These are phyloP conservation scores for Apostasia ramifera DNA, from an alignment of 106 monocot species.

Conservation along the genomic window DNA sequence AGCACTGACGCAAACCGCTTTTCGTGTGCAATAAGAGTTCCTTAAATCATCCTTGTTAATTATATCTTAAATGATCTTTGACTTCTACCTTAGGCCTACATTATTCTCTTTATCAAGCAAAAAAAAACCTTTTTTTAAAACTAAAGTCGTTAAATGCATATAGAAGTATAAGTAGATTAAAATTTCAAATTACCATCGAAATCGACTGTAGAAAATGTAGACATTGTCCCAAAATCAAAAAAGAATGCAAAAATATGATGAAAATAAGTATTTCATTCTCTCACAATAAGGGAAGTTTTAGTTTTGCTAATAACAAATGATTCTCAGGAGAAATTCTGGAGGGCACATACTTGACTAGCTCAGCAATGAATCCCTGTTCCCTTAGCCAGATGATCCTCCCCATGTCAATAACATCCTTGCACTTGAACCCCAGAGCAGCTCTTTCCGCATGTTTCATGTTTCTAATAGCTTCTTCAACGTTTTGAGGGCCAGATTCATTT, in stretches of 20 bases:
- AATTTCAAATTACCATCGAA: too few species aligned
- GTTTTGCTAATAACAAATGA: constrained; percentile 66
- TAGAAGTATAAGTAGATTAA: too few species aligned
- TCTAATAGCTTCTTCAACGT: constrained; percentile 45
- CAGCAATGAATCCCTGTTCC: constrained; percentile 40
- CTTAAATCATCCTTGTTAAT: too few species aligned
- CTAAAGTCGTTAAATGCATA: too few species aligned
- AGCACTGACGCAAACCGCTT: too few species aligned
- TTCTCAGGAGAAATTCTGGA: constrained; percentile 80
- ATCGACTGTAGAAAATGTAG: too few species aligned
- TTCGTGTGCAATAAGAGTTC: too few species aligned
- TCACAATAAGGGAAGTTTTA: background rate
- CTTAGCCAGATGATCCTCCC: constrained; percentile 67
- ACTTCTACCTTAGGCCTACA: too few species aligned
- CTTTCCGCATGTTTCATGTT: constrained; percentile 49
- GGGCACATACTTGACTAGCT: constrained; percentile 71
- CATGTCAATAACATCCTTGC: constrained; percentile 89
- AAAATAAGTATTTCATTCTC: background rate
- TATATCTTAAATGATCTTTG: too few species aligned
- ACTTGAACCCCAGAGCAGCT: constrained; percentile 58
- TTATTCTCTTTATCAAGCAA: too few species aligned
- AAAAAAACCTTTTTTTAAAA: too few species aligned
- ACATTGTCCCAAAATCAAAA: too few species aligned
- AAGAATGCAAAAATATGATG: background rate
- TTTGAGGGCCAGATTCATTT: constrained; percentile 15